phyloP scores from a whole-genome alignment of 176 grass and related monocot genomes.

The Oryza rufipogon region DNA sequence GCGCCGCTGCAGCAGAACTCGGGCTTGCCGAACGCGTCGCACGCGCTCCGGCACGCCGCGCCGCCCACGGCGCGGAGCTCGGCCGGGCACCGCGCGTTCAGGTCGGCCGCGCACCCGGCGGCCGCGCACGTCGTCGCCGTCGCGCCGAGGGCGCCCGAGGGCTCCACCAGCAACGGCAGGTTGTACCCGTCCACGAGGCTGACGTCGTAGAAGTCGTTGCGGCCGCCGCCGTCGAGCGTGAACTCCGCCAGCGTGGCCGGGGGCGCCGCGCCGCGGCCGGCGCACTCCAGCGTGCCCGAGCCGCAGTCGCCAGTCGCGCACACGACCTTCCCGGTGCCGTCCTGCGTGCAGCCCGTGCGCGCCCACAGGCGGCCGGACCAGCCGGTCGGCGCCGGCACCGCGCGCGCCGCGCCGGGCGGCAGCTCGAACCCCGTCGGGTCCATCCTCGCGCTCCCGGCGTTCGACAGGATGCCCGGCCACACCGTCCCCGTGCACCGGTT shows the following conservation, averaged over 20 bases:
- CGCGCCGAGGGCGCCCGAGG: conserved; percentile 26
- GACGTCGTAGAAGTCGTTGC: conserved; percentile 92
- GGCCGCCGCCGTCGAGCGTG: conserved; percentile 64
- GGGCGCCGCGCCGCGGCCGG: conserved; percentile 55
- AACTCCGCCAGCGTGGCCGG: conserved; percentile 93
- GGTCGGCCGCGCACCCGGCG: conserved; percentile 75
- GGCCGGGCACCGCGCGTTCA: conserved; percentile 76
- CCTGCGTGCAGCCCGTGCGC: conserved; percentile 71
- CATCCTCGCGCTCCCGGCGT: conserved; percentile 62
- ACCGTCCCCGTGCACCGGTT: conserved; percentile 71
- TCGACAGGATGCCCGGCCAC: conserved; percentile 84
- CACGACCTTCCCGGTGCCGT: conserved; percentile 37
- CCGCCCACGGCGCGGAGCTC: conserved; percentile 69
- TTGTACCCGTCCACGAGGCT: conserved; percentile 95
- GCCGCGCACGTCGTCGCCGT: conserved; percentile 46
- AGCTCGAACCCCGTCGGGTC: conserved; percentile 80
- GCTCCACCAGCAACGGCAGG: conserved; percentile 76
- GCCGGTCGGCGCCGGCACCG: conserved; percentile 58
- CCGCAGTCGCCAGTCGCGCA: conserved; percentile 94
- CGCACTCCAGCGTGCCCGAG: conserved; percentile 71
- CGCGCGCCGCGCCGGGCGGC: conserved; percentile 52
- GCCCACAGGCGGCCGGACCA: conserved; percentile 87
- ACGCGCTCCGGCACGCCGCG: conserved; percentile 84
- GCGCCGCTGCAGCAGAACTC: conserved; percentile 96
- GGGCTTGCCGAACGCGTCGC: conserved; percentile 86